These are phyloP conservation scores for Closterium sp. DNA, from an alignment of 139 green algal genomes.

Conservation along the genomic window DNA sequence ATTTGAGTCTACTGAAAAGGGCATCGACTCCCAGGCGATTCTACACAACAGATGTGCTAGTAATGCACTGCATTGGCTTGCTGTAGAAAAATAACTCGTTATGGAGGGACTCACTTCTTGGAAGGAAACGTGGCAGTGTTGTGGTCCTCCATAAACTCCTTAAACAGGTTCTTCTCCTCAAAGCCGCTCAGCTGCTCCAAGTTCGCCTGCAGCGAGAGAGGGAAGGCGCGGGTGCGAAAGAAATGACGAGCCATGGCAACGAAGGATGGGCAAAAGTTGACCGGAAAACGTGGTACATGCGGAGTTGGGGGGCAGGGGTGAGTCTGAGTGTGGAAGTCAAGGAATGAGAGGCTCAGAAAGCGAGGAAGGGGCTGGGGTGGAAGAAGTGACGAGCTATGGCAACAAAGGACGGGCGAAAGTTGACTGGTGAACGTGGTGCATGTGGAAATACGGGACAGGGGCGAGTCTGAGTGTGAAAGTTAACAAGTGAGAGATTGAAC, in stretches of 20 bases:
- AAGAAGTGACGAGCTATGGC: neutral
- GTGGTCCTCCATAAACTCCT: slow-evolving; percentile 55
- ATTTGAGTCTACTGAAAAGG: too few species aligned
- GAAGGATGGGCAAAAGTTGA: neutral
- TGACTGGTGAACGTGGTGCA: too few species aligned
- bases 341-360: neutral
- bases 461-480: too few species aligned
- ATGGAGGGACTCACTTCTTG: slow-evolving; percentile 36
- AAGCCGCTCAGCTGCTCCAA: slow-evolving; percentile 30
- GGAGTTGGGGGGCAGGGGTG: neutral
- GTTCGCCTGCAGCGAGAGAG: slow-evolving; percentile 29
- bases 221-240: too few species aligned
- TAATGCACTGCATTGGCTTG: neutral
- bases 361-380: neutral
- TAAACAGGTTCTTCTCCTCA: slow-evolving; percentile 46
- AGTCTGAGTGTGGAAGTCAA: neutral
- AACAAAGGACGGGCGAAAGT: too few species aligned
- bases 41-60: too few species aligned
- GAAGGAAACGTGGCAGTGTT: slow-evolving; percentile 49
- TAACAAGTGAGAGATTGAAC: too few species aligned
- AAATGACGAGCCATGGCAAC: too few species aligned
- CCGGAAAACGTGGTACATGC: neutral
- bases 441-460: too few species aligned
- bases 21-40: too few species aligned
- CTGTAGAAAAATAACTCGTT: neutral